phyloP scores from a whole-genome alignment of 1,284 basidiomycete genomes.

The Papiliotrema flavescens region DNA sequence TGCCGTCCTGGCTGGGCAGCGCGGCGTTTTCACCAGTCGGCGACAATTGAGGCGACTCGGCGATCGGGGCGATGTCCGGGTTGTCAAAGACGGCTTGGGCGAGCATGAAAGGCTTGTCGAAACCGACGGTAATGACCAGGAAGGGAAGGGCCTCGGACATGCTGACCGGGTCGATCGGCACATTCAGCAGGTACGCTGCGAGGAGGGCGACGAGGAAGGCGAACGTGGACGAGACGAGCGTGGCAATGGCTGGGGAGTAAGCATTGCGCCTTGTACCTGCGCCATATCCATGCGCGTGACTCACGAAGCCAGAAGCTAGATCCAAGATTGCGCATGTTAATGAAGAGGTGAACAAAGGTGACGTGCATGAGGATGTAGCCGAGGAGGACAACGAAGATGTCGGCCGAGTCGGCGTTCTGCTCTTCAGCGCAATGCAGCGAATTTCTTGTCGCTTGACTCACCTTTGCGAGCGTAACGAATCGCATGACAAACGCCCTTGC shows the following conservation, averaged over 20 bases:
- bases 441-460: conserved; percentile 41
- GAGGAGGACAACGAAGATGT: conserved; percentile 91
- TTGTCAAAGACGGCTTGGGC: conserved; percentile 87
- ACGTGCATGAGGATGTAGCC: conserved; percentile 96
- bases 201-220: conserved; percentile 85
- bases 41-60: conserved; percentile 50
- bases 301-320: conserved; percentile 78
- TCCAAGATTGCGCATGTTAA: conserved; percentile 79
- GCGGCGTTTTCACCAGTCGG: conserved; percentile 21
- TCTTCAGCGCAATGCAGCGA: conserved; percentile 8
- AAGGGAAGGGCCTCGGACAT: conserved; percentile 95
- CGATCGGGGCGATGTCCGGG: conserved; percentile 60
- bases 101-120: conserved; percentile 93
- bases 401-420: conserved; percentile 88
- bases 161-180: conserved; percentile 87
- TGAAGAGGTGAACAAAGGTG: conserved; percentile 86
- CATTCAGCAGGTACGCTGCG: conserved; percentile 73
- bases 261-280: not conserved
- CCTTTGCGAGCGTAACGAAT: conserved; percentile 83
- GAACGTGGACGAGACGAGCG: conserved; percentile 78
- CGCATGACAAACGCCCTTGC: conserved; percentile 71
- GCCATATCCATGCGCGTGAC: conserved; percentile 7
- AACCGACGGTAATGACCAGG: conserved; percentile 95
- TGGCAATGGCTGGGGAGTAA: conserved; percentile 60
- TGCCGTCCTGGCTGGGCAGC: conserved; percentile 19